These are phyloP conservation scores for Alternaria viburni DNA, from an alignment of 2,329 filamentous ascomycete species.

Conservation along the genomic window DNA sequence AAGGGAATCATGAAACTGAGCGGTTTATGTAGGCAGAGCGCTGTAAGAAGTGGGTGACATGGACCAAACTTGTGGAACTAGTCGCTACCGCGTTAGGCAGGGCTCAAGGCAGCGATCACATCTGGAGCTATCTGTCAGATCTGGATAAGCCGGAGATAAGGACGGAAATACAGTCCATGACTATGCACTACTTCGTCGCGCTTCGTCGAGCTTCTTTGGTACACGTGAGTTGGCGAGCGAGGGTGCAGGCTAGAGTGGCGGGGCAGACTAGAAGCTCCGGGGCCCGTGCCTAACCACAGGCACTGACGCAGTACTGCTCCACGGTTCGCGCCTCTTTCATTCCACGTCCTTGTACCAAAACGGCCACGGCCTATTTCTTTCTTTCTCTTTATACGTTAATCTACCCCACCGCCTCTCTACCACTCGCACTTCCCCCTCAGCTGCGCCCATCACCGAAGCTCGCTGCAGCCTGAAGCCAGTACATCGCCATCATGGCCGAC, in stretches of 20 bases:
- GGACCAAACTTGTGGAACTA: background rate
- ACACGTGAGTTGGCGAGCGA: conserved; percentile 22
- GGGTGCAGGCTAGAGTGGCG: conserved; percentile 13
- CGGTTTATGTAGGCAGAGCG: background rate
- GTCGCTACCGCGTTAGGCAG: background rate
- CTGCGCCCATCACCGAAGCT: background rate
- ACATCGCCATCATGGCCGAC: conserved; percentile 31
- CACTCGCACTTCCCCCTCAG: background rate
- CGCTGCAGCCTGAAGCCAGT: background rate
- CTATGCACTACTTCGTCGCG: conserved; percentile 4
- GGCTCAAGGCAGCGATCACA: background rate
- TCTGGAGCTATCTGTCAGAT: background rate
- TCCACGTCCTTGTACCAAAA: background rate
- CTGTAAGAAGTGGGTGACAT: background rate
- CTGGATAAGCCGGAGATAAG: conserved; percentile 1
- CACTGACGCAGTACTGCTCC: conserved; percentile 7
- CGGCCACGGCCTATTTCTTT: background rate
- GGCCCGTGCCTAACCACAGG: background rate
- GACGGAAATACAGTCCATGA: background rate
- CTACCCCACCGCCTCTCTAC: background rate
- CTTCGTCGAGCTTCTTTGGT: conserved; percentile 3
- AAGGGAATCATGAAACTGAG: background rate
- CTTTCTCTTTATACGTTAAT: background rate
- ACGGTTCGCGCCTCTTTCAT: conserved; percentile 7
- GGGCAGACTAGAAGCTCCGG: conserved; percentile 16